Base-by-base conservation (phyloP, 805 yeast species). In the Saccharomycopsis sp. region DNA sequence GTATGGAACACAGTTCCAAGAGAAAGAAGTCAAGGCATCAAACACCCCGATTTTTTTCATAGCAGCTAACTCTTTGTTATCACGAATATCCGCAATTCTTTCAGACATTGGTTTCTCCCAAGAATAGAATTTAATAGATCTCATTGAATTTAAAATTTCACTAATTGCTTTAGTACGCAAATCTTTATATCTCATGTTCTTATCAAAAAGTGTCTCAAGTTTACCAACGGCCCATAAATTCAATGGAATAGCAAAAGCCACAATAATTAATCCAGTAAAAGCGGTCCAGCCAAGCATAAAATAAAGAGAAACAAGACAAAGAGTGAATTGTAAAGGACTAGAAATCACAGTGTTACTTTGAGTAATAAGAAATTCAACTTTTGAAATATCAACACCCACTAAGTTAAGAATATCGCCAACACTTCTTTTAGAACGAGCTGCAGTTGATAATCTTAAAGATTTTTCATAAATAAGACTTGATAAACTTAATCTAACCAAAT, bases 401-500 rank as follows among this genome's bases (percentile, higher is more conserved):
- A 79, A 66, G 52, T 83, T 85, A 49, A 85, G 70, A 39, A 86
- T 81, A 49, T 84, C 94, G 49, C 95, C 94, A 2, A 88, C 71
- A 2, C 85, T 61, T 48, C 70, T 63, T 14, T 69, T 65, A 25
- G 67, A 66, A 45, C 79, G 70, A 5, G 86, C 74, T 36, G 75
- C 77, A 5, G 75, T 70, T 2, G 94, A 76, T n/a, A 87, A 60
- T 15, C 57, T 64, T 42, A 87, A 63, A 0, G 92, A 68, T 57
- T 87, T 87, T 34, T 73, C 70, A 55, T 79, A 86, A 18, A 85
- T 62, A 47, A 83, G 56, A n/a, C 79, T 62, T 56, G 75, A 72
- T 47, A 87, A 60, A 0, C 86, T 71, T 2, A 86, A 69, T 51
- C 76, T 76, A 30, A 76, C 64, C 23, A 32, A 21, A 57, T 82